Evolutionary conservation across 2,329 filamentous ascomycete genomes (phyloP).

Genomic region (Fusarium anguioides): DNA sequence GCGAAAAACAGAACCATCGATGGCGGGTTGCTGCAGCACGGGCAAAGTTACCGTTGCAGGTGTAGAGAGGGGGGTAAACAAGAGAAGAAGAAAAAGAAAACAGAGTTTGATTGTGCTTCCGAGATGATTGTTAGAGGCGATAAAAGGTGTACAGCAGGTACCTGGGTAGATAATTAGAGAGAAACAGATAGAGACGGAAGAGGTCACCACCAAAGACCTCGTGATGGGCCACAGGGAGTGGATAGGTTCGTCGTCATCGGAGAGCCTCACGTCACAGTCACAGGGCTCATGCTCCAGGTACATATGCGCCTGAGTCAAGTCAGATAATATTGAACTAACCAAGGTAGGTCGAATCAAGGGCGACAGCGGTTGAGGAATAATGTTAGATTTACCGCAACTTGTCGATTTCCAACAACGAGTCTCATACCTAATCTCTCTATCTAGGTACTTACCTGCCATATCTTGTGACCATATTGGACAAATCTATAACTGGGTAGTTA

Average conservation of each 20-base stretch:
- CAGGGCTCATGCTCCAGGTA: slow-evolving; percentile 1
- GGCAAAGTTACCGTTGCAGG: slow-evolving; percentile 9
- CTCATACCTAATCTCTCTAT: slow-evolving; percentile 5
- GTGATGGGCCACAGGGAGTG: slow-evolving; percentile 43
- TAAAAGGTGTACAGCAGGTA: slow-evolving; percentile 1
- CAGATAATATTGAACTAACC: slow-evolving; percentile 1
- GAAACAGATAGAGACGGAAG: neutral
- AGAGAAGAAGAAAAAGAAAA: slow-evolving; percentile 4
- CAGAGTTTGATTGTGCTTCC: slow-evolving; percentile 1
- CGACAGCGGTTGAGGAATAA: neutral
- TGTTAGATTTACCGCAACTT: slow-evolving; percentile 9
- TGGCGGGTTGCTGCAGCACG: slow-evolving; percentile 21
- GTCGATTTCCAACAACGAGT: neutral
- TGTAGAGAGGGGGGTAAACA: neutral
- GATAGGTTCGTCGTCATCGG: slow-evolving; percentile 45
- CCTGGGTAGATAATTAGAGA: neutral
- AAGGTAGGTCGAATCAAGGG: slow-evolving; percentile 3
- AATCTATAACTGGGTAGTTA: neutral
- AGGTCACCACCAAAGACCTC: slow-evolving; percentile 40
- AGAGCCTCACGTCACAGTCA: slow-evolving; percentile 42
- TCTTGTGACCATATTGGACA: slow-evolving; percentile 12
- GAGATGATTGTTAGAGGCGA: neutral
- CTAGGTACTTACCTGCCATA: too few relatives aligned
- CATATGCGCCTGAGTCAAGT: slow-evolving; percentile 20
- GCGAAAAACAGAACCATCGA: neutral